A percentile compares a stretch with the other conserved stretches of the same genome.
Evolutionary conservation across 495 filamentous ascomycete species (phyloP).

Genomic region (Tuber melanosporum): DNA sequence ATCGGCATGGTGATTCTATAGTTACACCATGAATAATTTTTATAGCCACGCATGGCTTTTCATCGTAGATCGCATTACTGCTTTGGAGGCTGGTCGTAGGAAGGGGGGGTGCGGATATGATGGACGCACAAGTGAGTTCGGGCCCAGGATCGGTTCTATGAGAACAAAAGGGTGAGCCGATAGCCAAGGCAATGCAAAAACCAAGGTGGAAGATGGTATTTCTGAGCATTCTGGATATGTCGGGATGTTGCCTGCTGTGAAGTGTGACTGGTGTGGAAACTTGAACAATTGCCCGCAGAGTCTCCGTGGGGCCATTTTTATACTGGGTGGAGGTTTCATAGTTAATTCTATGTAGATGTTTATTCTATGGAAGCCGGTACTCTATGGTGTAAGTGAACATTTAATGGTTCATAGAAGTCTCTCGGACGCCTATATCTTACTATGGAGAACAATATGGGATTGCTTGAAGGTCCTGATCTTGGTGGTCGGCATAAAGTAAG

Average conservation of each 20-base stretch:
- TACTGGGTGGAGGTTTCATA: not conserved
- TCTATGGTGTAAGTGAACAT: not conserved
- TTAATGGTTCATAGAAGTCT: not conserved
- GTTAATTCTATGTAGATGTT: not conserved
- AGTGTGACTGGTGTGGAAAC: not conserved
- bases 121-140: not conserved
- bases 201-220: not conserved
- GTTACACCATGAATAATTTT: not conserved
- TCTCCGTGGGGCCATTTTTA: not conserved
- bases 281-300: not conserved
- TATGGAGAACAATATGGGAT: not conserved
- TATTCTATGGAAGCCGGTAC: not conserved
- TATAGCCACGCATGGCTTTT: not conserved
- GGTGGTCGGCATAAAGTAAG: not conserved
- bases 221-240: not conserved
- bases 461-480: not conserved
- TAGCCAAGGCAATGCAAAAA: not conserved
- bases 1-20: not conserved
- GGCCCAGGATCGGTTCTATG: not conserved
- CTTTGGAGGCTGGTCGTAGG: not conserved
- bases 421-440: not conserved
- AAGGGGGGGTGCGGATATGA: not conserved
- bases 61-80: not conserved
- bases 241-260: not conserved
- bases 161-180: not conserved